phyloP scores from a whole-genome alignment of 73 alveolate species.

The Strombidium stylifer region DNA sequence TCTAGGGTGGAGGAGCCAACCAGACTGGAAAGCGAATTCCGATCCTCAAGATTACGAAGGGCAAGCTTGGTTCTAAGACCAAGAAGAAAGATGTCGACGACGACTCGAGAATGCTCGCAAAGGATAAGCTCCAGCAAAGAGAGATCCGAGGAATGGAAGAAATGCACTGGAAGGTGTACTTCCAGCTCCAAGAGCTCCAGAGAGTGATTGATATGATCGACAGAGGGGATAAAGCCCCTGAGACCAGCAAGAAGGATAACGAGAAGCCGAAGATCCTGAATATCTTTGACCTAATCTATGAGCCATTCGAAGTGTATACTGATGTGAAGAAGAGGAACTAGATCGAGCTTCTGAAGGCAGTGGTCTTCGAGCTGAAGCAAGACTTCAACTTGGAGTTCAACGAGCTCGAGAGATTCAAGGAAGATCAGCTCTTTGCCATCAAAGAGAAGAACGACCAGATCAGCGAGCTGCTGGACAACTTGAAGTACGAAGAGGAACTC shows the following conservation, averaged over 20 bases:
- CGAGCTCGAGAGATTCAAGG: slow-evolving; percentile 72
- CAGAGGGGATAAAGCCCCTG: slow-evolving; percentile 13
- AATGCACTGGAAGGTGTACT: slow-evolving; percentile 46
- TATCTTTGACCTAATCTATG: slow-evolving; percentile 83
- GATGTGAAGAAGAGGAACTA: slow-evolving; percentile 88
- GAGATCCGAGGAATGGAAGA: slow-evolving; percentile 57
- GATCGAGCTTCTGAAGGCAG: slow-evolving; percentile 80
- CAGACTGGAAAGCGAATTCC: slow-evolving; percentile 53
- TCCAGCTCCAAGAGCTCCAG: slow-evolving; percentile 11
- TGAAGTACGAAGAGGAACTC: slow-evolving; percentile 83
- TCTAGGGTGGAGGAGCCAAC: slow-evolving; percentile 17
- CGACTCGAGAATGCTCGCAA: slow-evolving; percentile 19
- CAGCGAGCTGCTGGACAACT: slow-evolving; percentile 81
- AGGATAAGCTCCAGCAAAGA: slow-evolving; percentile 44
- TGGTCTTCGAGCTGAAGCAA: slow-evolving; percentile 76
- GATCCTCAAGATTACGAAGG: slow-evolving; percentile 25
- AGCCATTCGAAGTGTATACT: slow-evolving; percentile 89
- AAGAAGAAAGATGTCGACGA: slow-evolving; percentile 52
- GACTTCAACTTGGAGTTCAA: slow-evolving; percentile 89
- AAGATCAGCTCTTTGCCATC: slow-evolving; percentile 78
- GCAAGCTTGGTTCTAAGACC: slow-evolving; percentile 54
- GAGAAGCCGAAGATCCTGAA: slow-evolving; percentile 65
- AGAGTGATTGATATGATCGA: too few species aligned
- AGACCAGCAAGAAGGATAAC: slow-evolving; percentile 63
- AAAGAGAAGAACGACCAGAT: slow-evolving; percentile 89